Conservation (phyloP, 1,139 yeast genomes). For the Yamadazyma conglobata region DNA sequence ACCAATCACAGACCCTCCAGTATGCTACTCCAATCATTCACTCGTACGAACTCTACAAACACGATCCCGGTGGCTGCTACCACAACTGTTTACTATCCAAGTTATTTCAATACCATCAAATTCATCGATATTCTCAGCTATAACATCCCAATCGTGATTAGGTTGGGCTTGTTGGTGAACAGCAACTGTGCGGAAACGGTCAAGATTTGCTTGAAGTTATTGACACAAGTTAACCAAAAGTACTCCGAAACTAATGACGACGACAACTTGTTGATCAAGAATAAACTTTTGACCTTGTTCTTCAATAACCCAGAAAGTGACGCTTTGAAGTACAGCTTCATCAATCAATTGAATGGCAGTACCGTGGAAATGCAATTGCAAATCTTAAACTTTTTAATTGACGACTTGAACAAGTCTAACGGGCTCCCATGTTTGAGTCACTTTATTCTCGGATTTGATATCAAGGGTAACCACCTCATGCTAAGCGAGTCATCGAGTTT, state of each 20-base stretch:
- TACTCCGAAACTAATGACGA: slow-evolving; percentile 37
- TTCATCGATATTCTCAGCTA: slow-evolving; percentile 71
- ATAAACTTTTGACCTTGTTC: slow-evolving; percentile 68
- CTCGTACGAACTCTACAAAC: slow-evolving; percentile 1
- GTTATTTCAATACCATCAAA: slow-evolving; percentile 53
- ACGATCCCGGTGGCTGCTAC: slow-evolving; percentile 2
- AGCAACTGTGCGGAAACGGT: slow-evolving; percentile 50
- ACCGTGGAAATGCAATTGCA: slow-evolving; percentile 50
- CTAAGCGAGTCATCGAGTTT: slow-evolving; percentile 36
- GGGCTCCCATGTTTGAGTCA: slow-evolving; percentile 60
- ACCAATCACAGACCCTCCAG: neutral
- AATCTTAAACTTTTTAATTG: slow-evolving; percentile 55
- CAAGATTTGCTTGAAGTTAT: slow-evolving; percentile 47
- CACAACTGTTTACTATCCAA: slow-evolving; percentile 39
- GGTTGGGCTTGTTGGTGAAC: slow-evolving; percentile 69
- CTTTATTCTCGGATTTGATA: slow-evolving; percentile 66
- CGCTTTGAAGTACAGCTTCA: slow-evolving; percentile 69
- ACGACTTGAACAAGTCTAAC: slow-evolving; percentile 42
- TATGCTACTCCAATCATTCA: neutral
- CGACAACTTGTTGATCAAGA: slow-evolving; percentile 43
- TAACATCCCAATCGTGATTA: slow-evolving; percentile 65
- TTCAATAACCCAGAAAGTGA: slow-evolving; percentile 70
- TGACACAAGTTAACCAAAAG: slow-evolving; percentile 50
- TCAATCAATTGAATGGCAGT: slow-evolving; percentile 60
- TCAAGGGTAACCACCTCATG: slow-evolving; percentile 31